Evolutionary conservation across 805 yeast genomes (phyloP), one percentile per base, ranked within the genome.

Genomic region (Saccharomyces eubayanus): DNA sequence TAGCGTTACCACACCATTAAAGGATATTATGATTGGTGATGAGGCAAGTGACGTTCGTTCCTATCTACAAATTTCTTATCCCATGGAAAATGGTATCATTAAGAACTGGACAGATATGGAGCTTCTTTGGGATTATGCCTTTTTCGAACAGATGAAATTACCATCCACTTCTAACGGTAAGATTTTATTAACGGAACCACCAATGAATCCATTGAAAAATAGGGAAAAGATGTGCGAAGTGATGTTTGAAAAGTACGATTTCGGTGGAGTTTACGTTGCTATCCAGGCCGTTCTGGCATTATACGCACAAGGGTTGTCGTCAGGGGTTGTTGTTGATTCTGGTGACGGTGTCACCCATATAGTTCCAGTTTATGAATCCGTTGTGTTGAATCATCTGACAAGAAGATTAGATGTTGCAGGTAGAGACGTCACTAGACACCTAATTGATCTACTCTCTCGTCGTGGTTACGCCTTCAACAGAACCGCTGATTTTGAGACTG

Each of bases 91-190:
- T 69, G 99, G 99, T 65, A 89, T 94, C 64, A 92, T 94, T 69
- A 86, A 84, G 67, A 89, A 91, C 71, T 94, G 99, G 99, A 96
- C 91, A 63, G 99, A 94, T 70, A 94, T 94, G 98, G 96, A 89
- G 65, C 91, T 91, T 64, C 77, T 94, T 56, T 94, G 99, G 99
- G 96, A 94, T 73, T 94, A 92, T 71, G 92, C 98, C 21, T 92
- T 94, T 71, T 87, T 86, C 74, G 96, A 92, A 63, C 82, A 87
- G 66, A 85, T 94, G 89, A 80, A 89, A 67, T 76, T 87, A 53
- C 85, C 87, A 67, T 77, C 88, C 6, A 79, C 89, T 6, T 74
- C 81, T 31, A 95, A 91, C 49, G 80, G 82, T 62, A 92, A 92
- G 71, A 82, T 94, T 47, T 77, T 94, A 61, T 76, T 94, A 57